Conservation (phyloP, 441 rosid species). For the Mallotus japonicus region DNA sequence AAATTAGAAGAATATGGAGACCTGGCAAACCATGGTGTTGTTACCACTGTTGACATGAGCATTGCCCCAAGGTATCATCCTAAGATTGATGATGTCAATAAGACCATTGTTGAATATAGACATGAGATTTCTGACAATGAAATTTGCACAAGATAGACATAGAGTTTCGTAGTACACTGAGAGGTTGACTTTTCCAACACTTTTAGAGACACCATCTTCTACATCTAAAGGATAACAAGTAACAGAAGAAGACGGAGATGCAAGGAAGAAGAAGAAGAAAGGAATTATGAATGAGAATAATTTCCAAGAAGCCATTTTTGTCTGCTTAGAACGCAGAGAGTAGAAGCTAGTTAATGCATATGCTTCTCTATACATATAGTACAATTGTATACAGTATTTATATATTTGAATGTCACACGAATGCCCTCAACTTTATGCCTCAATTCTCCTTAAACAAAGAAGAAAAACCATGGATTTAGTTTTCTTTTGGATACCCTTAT, state of each 20-base stretch:
- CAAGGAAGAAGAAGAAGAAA: conserved; percentile 13
- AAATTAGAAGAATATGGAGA: conserved; percentile 11
- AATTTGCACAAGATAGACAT: conserved; percentile 31
- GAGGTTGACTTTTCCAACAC: conserved; percentile 32
- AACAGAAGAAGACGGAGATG: conserved; percentile 16
- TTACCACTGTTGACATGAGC: conserved; percentile 25
- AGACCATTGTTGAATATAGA: conserved; percentile 37
- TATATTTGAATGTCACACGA: no score
- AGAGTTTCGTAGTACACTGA: conserved; percentile 52
- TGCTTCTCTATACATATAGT: background rate
- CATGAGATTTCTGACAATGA: conserved; percentile 36
- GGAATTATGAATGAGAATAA: background rate
- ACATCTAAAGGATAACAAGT: conserved; percentile 6
- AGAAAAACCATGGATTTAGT: no score
- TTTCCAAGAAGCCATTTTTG: conserved; percentile 30
- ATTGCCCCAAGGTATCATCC: conserved; percentile 52
- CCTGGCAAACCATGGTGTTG: conserved; percentile 39
- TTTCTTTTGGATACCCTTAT: no score
- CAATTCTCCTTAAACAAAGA: no score
- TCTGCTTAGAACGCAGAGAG: background rate
- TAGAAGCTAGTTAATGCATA: background rate
- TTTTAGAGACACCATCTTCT: conserved; percentile 4
- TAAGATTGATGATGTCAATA: conserved; percentile 43
- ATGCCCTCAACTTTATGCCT: no score
- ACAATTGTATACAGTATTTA: no score